Evolutionary conservation across 179 eudicot species (phyloP).

Genomic region (Spinacia oleracea): DNA sequence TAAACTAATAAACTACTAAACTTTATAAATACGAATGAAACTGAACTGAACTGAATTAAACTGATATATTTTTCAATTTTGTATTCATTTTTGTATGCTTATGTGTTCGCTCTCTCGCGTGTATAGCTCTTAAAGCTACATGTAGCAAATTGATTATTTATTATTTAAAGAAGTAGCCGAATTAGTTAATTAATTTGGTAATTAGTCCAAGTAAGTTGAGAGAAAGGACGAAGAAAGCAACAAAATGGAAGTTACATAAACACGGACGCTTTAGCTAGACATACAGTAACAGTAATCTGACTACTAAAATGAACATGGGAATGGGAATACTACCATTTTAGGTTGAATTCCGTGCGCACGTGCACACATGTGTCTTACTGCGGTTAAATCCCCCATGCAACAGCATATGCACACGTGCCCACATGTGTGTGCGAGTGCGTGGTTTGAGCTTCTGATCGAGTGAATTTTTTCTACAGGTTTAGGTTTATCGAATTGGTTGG

Average conservation of each 20-base stretch:
- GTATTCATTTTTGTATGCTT: too few species aligned
- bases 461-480: too few species aligned
- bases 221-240: constrained; percentile 27
- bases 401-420: constrained; percentile 40
- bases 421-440: constrained; percentile 44
- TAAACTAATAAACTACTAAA: not conserved
- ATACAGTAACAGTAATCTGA: not conserved
- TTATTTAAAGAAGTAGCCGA: too few species aligned
- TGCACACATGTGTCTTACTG: constrained; percentile 37
- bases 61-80: too few species aligned
- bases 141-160: too few species aligned
- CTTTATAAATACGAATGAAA: too few species aligned
- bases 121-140: too few species aligned
- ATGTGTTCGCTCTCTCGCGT: too few species aligned
- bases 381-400: constrained; percentile 33
- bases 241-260: constrained; percentile 26
- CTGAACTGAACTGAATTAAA: too few species aligned
- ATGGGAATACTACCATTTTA: constrained; percentile 14
- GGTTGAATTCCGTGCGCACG: constrained; percentile 42
- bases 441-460: constrained; percentile 21
- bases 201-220: not conserved
- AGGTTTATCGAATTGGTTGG: too few species aligned
- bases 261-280: constrained; percentile 1
- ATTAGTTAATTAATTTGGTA: not conserved
- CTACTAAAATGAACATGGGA: constrained; percentile 25